Percentiles rank a stretch among this genome's conserved stretches.
Evolutionary conservation across 225 moss, liverwort and hornwort species (phyloP).

Genomic region (Climacium dendroides): DNA sequence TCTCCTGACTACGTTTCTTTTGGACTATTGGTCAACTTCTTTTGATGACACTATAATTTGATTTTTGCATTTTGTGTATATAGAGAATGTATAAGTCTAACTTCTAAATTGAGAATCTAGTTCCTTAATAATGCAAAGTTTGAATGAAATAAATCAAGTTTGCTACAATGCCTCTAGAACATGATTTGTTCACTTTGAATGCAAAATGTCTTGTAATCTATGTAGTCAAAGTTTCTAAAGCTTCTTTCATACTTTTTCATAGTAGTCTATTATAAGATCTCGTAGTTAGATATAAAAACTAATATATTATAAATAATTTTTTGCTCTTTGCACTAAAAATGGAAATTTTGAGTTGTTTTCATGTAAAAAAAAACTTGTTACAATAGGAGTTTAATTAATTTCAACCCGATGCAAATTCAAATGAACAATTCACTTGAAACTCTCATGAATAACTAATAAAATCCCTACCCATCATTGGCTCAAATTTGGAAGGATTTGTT

Average conservation of each 20-base stretch:
- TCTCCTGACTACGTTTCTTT: background rate
- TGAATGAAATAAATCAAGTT: background rate
- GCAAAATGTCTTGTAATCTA: background rate
- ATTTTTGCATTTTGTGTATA: background rate
- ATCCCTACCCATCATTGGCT: background rate
- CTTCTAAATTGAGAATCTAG: accelerated
- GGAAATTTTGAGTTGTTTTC: background rate
- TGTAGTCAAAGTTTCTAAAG: background rate
- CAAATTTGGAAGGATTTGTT: background rate
- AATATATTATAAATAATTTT: background rate
- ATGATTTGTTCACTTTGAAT: background rate
- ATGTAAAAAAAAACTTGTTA: accelerated
- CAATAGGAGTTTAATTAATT: background rate
- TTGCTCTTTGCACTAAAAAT: background rate
- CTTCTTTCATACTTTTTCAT: background rate
- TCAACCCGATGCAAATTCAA: background rate
- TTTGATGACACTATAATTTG: no score
- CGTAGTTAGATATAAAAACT: background rate
- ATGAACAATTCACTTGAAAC: background rate
- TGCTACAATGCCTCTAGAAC: background rate
- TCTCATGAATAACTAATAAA: background rate
- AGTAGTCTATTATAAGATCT: background rate
- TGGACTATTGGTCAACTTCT: background rate
- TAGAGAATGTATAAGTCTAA: accelerated
- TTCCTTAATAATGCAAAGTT: no score